A percentile compares a stretch with the other conserved stretches of the same genome.
Conservation (phyloP, 2,329 filamentous ascomycete species). For the Bipolaris sorokiniana region DNA sequence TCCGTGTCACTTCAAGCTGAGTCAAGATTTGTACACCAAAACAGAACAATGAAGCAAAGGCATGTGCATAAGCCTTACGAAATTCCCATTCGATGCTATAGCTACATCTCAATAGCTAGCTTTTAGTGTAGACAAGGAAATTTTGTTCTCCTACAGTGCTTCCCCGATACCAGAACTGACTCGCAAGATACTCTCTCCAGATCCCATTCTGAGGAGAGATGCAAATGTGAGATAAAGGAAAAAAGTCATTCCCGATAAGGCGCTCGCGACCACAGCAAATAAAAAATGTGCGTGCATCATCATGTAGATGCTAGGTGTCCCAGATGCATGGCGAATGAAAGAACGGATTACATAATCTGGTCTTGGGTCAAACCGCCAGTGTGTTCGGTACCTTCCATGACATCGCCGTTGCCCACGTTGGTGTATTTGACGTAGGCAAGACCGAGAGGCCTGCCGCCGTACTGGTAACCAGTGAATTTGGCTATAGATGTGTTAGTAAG, state of each 20-base stretch:
- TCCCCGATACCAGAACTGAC: constrained; percentile 12
- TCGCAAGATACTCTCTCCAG: constrained; percentile 21
- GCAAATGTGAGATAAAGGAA: constrained; percentile 19
- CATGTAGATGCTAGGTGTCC: constrained; percentile 9
- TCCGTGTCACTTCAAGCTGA: too few relatives aligned
- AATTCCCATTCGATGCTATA: constrained; percentile 7
- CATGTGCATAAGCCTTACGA: background rate
- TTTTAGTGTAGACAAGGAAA: constrained; percentile 46
- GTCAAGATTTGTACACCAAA: background rate
- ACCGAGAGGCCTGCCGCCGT: constrained; percentile 91
- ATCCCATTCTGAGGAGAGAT: constrained; percentile 28
- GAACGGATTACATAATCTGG: constrained; percentile 80
- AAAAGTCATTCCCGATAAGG: constrained; percentile 20
- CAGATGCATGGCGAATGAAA: constrained; percentile 6
- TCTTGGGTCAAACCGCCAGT: constrained; percentile 83
- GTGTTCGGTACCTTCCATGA: constrained; percentile 81
- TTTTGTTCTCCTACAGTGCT: constrained; percentile 31
- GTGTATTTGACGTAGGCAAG: constrained; percentile 94
- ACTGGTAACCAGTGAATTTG: constrained; percentile 98
- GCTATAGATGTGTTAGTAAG: constrained; percentile 55
- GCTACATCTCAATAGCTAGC: constrained; percentile 27
- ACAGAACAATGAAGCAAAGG: background rate
- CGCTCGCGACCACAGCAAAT: constrained; percentile 12
- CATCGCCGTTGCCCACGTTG: constrained; percentile 66
- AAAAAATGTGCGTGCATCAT: constrained; percentile 10